Evolutionary conservation across 1,284 basidiomycete species (phyloP), one percentile per base, ranked within the genome.

Genomic region (Puccinia hordei): DNA sequence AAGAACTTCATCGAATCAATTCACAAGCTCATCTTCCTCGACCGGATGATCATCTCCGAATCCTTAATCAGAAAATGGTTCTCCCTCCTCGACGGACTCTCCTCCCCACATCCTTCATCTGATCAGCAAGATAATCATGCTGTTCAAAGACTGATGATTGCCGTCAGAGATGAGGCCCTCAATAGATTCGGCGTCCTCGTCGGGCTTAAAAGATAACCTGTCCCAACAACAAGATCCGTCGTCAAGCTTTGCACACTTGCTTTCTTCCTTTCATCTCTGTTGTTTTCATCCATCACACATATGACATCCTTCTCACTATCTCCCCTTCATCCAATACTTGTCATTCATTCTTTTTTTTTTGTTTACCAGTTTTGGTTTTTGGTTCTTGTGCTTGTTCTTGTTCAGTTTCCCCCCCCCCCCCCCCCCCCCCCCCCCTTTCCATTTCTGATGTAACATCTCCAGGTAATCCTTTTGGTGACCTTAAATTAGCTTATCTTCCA

Each of bases 41-140:
- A 77, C 33, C 61, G 75, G 0, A 77, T 77, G 61, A 77, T 77
- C 51, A 33, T 77, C 30, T 77, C 75, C 46, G 75, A 77, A 53
- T 77, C 75, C n/a, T 69, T 69, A 24, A 77, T 77, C 75, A n/a
- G 53, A 9, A 77, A 77, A 77, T 77, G 75, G 75, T 65, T 77
- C 53, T 27, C 22, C n/a, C 49, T 57, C 13, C 75, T 77, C 44
- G 65, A 77, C n/a, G 75, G 53, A 24, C 49, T 77, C 38, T 63
- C 75, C 30, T 44, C 35, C 12, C 35, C 61, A 2, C 30, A 27
- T 33, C 12, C 57, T 33, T 35, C 57, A 41, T 22, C 51, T n/a
- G 69, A 69, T 19, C 61, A 38, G 9, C 61, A 65, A n/a, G 61
- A 69, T 49, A 73, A 57, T 41, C 51, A 57, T 24, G 57, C 49